A percentile compares a stretch with the other conserved stretches of the same genome.
These are phyloP conservation scores for Pyrenochaeta sp. DNA, from an alignment of 2,329 filamentous ascomycete genomes.

Conservation along the genomic window DNA sequence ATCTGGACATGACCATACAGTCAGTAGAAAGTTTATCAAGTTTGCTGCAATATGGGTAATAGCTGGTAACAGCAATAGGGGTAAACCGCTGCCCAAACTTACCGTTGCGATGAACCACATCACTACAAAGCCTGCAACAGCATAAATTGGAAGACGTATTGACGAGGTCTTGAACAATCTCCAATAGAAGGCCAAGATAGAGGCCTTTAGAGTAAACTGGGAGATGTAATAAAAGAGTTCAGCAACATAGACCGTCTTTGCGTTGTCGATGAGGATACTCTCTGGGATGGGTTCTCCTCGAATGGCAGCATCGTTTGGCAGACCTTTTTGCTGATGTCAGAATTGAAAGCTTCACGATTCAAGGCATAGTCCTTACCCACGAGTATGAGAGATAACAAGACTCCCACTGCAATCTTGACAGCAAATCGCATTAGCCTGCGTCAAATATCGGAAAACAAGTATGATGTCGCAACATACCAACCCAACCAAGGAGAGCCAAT, in stretches of 20 bases:
- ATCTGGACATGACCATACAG: background rate
- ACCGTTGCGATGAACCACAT: background rate
- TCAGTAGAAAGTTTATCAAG: too few relatives aligned
- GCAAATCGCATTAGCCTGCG: background rate
- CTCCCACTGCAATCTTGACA: conserved; percentile 2
- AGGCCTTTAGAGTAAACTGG: background rate
- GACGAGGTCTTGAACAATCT: background rate
- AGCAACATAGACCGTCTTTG: background rate
- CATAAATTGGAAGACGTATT: background rate
- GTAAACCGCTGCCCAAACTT: too few relatives aligned
- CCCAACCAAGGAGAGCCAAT: conserved; percentile 3
- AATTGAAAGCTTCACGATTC: background rate
- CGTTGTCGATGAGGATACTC: background rate
- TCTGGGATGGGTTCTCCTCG: background rate
- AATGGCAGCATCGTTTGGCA: background rate
- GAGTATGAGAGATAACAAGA: conserved; percentile 5
- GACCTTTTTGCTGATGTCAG: background rate
- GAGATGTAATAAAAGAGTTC: background rate
- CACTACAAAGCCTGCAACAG: background rate
- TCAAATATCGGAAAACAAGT: background rate
- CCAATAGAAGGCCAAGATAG: background rate
- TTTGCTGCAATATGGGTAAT: too few relatives aligned
- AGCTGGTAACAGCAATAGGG: too few relatives aligned
- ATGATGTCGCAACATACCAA: conserved; percentile 1
- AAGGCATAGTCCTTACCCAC: conserved; percentile 6